Percentiles rank a stretch among this genome's conserved stretches.
phyloP scores from a whole-genome alignment of 805 yeast species.

The Nakazawaea molendinolei region DNA sequence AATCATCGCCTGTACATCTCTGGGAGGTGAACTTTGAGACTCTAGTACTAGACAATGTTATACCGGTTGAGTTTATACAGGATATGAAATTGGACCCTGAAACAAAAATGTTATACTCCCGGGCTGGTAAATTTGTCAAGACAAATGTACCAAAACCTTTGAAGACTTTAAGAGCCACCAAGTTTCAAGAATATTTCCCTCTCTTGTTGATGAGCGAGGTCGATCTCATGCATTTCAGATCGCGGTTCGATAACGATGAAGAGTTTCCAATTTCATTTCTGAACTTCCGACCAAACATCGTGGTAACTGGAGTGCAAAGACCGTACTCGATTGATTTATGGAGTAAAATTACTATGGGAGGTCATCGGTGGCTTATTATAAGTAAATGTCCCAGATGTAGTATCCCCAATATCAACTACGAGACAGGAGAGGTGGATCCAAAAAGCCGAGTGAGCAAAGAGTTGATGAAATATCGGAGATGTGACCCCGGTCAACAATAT shows the following conservation, averaged over 20 bases:
- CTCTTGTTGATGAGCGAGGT: conserved; percentile 19
- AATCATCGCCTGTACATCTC: conserved; percentile 13
- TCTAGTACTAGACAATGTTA: conserved; percentile 16
- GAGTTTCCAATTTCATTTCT: conserved; percentile 13
- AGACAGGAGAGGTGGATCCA: conserved; percentile 14
- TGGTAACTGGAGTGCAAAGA: conserved; percentile 14
- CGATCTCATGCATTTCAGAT: conserved; percentile 16
- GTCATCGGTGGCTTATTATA: conserved; percentile 16
- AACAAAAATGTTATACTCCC: conserved; percentile 18
- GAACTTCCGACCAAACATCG: conserved; percentile 23
- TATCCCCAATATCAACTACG: conserved; percentile 20
- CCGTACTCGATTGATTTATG: conserved; percentile 24
- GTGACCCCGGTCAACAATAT: conserved; percentile 10
- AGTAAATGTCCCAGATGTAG: conserved; percentile 24
- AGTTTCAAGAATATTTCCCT: conserved; percentile 27
- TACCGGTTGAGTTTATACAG: conserved; percentile 16
- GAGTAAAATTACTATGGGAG: conserved; percentile 17
- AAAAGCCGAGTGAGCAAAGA: conserved; percentile 3
- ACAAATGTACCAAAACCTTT: conserved; percentile 18
- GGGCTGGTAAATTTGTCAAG: conserved; percentile 21
- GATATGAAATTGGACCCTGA: conserved; percentile 16
- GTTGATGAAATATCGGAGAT: conserved; percentile 7
- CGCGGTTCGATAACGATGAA: conserved; percentile 8
- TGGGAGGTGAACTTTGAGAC: conserved; percentile 19
- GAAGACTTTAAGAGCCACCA: conserved; percentile 14